phyloP scores from a whole-genome alignment of 176 grass and related monocot genomes.

The Hsuehochloa calcarea region DNA sequence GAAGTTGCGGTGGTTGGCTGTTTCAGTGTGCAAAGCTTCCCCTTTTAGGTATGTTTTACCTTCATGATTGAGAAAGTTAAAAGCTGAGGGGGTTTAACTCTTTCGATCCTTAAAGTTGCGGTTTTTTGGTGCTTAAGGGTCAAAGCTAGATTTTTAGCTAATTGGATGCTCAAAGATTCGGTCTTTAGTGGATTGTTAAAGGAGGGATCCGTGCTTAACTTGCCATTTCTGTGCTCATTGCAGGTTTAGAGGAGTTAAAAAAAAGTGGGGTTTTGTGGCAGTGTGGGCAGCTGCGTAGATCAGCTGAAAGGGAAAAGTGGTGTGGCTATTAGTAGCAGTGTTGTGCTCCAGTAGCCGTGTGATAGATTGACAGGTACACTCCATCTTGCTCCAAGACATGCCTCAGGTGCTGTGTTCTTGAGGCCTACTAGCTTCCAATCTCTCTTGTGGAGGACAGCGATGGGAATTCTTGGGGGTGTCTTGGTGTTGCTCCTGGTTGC shows the following conservation, averaged over 20 bases:
- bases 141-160: conserved; percentile 4
- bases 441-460: conserved; percentile 2
- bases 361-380: conserved; percentile 18
- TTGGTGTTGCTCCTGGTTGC: conserved; percentile 50
- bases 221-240: conserved; percentile 18
- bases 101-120: neutral
- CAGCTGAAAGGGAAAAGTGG: conserved; percentile 43
- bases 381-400: conserved; percentile 23
- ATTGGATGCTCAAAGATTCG: conserved; percentile 20
- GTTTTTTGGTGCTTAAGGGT: neutral
- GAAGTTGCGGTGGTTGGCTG: conserved; percentile 4
- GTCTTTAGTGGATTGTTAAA: neutral
- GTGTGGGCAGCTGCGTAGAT: conserved; percentile 25
- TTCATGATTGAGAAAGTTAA: conserved; percentile 19
- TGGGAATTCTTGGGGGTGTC: conserved; percentile 53
- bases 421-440: conserved; percentile 13
- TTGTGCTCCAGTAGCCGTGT: neutral
- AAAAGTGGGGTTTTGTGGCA: neutral
- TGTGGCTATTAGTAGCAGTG: neutral
- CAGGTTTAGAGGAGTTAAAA: conserved; percentile 26
- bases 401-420: conserved; percentile 23
- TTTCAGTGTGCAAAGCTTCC: conserved; percentile 4
- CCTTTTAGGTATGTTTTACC: conserved; percentile 25
- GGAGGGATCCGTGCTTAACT: neutral
- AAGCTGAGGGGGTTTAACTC: conserved; percentile 10